Percentiles rank a stretch among this genome's conserved stretches.
Conservation (phyloP, 345 rosid species). For the Eucalyptus viminalis region DNA sequence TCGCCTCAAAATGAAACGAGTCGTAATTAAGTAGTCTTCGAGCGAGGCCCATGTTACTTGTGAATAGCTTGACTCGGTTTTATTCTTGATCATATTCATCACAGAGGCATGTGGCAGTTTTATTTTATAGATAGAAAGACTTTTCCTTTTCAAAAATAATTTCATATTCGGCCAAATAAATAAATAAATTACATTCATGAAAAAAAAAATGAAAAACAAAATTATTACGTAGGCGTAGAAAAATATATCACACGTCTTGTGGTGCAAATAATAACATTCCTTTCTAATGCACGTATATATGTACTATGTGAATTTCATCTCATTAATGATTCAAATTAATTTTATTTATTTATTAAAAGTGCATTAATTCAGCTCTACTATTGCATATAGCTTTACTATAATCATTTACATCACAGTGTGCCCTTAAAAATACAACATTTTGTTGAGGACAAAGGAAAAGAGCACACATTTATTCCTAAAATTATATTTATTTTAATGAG, state of each 20-base stretch:
- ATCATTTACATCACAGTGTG: background rate
- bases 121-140: background rate
- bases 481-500: background rate
- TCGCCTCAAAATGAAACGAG: background rate
- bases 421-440: background rate
- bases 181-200: background rate
- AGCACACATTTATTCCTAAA: background rate
- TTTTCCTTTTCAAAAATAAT: background rate
- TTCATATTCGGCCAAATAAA: background rate
- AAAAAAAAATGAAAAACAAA: background rate
- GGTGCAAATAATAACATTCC: background rate
- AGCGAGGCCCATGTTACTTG: background rate
- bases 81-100: background rate
- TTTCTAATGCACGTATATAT: background rate
- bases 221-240: background rate
- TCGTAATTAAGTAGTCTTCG: background rate
- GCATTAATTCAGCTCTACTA: background rate
- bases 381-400: background rate
- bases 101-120: background rate
- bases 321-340: background rate
- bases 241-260: background rate
- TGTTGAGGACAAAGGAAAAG: background rate
- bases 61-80: background rate
- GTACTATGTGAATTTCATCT: background rate
- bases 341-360: background rate